A percentile compares a stretch with the other conserved stretches of the same genome.
phyloP scores from a whole-genome alignment of 2,329 filamentous ascomycete species.

The Dactylonectria estremocensis region DNA sequence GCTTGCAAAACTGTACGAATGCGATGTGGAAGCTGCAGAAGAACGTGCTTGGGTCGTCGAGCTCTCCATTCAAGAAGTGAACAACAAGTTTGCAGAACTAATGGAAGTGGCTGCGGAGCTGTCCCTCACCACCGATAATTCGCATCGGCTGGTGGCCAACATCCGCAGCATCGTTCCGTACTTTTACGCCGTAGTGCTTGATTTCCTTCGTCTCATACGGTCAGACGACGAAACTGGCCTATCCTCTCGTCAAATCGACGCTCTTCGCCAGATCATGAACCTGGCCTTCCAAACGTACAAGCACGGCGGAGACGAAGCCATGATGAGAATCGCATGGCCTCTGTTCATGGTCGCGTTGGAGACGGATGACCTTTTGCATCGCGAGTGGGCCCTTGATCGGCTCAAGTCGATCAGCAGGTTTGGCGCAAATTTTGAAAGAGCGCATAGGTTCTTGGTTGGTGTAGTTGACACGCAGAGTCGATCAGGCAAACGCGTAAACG shows the following conservation, averaged over 20 bases:
- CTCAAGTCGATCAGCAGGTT: conserved; percentile 50
- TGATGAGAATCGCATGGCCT: conserved; percentile 53
- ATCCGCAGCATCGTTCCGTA: conserved; percentile 54
- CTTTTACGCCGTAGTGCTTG: conserved; percentile 53
- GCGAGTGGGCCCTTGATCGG: conserved; percentile 52
- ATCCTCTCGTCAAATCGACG: conserved; percentile 13
- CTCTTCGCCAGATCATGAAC: conserved; percentile 43
- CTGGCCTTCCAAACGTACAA: conserved; percentile 53
- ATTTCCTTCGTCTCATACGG: conserved; percentile 37
- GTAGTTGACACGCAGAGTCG: conserved; percentile 40
- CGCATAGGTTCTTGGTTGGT: conserved; percentile 46
- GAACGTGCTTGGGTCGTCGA: conserved; percentile 39
- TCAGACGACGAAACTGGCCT: background rate
- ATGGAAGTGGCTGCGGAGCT: conserved; percentile 48
- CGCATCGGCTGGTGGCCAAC: conserved; percentile 52
- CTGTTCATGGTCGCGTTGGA: conserved; percentile 55
- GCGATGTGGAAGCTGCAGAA: conserved; percentile 38
- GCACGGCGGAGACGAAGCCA: conserved; percentile 51
- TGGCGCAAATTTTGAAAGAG: conserved; percentile 53
- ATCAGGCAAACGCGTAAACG: conserved; percentile 31
- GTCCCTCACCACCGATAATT: conserved; percentile 43
- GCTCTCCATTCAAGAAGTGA: conserved; percentile 40
- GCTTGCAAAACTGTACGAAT: conserved; percentile 40
- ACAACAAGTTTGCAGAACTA: conserved; percentile 44
- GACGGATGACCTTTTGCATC: conserved; percentile 52